A percentile compares a stretch with the other conserved stretches of the same genome.
These are phyloP conservation scores for Allantophomopsis cytisporea DNA, from an alignment of 2,329 filamentous ascomycete genomes.

Conservation along the genomic window DNA sequence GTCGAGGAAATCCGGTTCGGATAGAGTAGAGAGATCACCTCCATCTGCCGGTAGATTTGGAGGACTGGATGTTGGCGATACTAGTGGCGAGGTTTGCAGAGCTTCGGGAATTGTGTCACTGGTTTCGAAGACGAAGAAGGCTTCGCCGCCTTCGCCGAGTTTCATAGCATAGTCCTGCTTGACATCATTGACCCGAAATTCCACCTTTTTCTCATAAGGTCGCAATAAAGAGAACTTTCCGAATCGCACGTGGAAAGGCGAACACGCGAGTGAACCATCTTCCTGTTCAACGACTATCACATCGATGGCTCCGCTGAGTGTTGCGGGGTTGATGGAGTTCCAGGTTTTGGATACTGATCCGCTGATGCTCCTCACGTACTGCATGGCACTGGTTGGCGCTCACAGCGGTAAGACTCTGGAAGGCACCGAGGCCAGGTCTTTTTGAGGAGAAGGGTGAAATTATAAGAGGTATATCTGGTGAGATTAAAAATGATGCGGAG, in stretches of 20 bases:
- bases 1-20: conserved; percentile 59
- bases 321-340: conserved; percentile 99
- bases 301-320: conserved; percentile 93
- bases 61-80: conserved; percentile 81
- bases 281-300: conserved; percentile 96
- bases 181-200: conserved; percentile 85
- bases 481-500: neutral
- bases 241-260: conserved; percentile 96
- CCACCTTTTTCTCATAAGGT: conserved; percentile 96
- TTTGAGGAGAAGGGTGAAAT: neutral
- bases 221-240: conserved; percentile 95
- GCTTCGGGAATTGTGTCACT: conserved; percentile 83
- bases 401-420: too few relatives aligned
- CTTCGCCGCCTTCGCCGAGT: conserved; percentile 90
- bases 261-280: conserved; percentile 81
- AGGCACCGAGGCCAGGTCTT: too few relatives aligned
- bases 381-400: conserved; percentile 42
- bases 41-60: conserved; percentile 35
- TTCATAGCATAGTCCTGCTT: conserved; percentile 98
- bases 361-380: conserved; percentile 93
- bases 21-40: conserved; percentile 31
- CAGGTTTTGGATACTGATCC: conserved; percentile 96
- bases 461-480: neutral
- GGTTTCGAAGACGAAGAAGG: conserved; percentile 98
- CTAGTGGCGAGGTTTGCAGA: conserved; percentile 85